These are phyloP conservation scores for Lipomyces chichibuensis DNA, from an alignment of 805 yeast genomes.

Conservation along the genomic window DNA sequence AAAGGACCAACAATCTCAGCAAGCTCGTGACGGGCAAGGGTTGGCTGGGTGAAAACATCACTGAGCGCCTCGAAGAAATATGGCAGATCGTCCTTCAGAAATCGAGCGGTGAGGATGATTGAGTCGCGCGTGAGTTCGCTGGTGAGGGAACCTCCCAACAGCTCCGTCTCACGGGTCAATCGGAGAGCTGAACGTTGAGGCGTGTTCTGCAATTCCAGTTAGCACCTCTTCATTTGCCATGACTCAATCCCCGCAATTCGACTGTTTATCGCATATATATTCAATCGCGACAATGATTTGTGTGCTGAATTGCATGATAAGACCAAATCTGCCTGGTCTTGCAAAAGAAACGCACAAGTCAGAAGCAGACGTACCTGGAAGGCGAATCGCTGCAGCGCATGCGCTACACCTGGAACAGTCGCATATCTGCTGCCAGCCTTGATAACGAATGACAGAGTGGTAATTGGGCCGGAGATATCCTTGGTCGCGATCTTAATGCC, in stretches of 20 bases:
- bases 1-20: conserved; percentile 80
- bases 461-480: conserved; percentile 62
- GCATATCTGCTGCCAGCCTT: conserved; percentile 83
- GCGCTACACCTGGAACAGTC: conserved; percentile 76
- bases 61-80: conserved; percentile 86
- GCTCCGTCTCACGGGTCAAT: conserved; percentile 90
- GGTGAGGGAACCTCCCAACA: conserved; percentile 80
- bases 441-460: conserved; percentile 77
- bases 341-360: not conserved
- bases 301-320: no score
- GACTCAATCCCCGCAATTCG: not conserved
- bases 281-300: not conserved
- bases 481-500: conserved; percentile 56
- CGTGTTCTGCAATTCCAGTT: conserved; percentile 58
- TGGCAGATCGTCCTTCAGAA: conserved; percentile 86
- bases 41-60: conserved; percentile 52
- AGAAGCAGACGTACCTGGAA: conserved; percentile 48
- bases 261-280: not conserved
- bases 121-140: conserved; percentile 80
- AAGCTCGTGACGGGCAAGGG: conserved; percentile 61
- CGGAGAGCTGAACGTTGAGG: conserved; percentile 83
- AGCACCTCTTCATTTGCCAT: not conserved
- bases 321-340: no score
- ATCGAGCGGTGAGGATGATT: conserved; percentile 75
- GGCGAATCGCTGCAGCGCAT: conserved; percentile 78